Base-by-base conservation (phyloP, 2,329 filamentous ascomycete species). In the Aspergillus tubingensis region DNA sequence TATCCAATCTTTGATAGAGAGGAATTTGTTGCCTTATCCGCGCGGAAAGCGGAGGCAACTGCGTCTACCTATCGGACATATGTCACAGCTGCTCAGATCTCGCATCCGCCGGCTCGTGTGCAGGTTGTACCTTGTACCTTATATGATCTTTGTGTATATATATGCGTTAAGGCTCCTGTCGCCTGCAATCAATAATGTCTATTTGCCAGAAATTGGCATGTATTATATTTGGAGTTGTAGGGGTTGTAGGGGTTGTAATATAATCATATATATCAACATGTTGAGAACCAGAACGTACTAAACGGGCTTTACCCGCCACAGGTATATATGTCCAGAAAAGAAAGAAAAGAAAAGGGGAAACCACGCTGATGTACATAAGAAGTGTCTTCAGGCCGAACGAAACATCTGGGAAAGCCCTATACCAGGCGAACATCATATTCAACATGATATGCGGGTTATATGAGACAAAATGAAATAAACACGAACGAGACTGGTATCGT, bases 401-500 rank as follows among this genome's bases (percentile, higher is more conserved):
- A 17, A 48, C 44, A 13, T 27, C 15, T 49, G 15, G 7, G 47
- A 27, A 50, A n/a, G n/a, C n/a, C 25, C 27, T 50, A n/a, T 19
- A 21, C 8, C 15, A 17, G 25, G 47, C 17, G 17, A 50, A 17
- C 7, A 17, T n/a, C 25, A 10, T 50, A 17, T 50, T 15, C 15
- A 50, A 32, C n/a, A 27, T 32, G 25, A 50, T 10, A 32, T 32
- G 25, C 47, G 17, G 17, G 8, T 23, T 23, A 23, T 19, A 21
- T 30, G 15, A 50, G 23, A 23, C 32, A 4, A 10, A 10, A 55
- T 41, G 30, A 55, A 57, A 21, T 21, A 58, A 52, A 58, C 7
- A 39, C 43, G 50, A 56, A 55, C 56, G 58, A 59, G 58, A 43
- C 52, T 65, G 62, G 65, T 66, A 66, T 67, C 65, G 57, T 65